Evolutionary conservation across 192 early-diverging fungal species (phyloP), one percentile per base, ranked within the genome.

Genomic region (Anaeromyces robustus): DNA sequence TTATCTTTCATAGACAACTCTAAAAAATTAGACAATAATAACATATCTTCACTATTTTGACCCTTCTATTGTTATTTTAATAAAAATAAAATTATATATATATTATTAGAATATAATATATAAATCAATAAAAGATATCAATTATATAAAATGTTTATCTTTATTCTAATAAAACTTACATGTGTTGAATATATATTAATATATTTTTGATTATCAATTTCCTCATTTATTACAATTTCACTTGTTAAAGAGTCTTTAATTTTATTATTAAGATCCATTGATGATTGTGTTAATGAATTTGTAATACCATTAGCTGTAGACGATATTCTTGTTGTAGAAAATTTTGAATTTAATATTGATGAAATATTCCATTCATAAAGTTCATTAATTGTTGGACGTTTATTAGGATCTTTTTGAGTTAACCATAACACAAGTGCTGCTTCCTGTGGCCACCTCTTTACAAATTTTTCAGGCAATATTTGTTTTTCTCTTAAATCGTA

Each of bases 391-490:
- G 86, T 89, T 1, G 94, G 95, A 4, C 96, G 87, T 78, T 88
- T 79, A 11, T 82, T 81, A 0, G 95, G 93, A 80, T 96, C 90
- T 14, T 89, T 86, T 12, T 92, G 87, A 92, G 95, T 94, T 82
- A 98, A 85, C 88, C 93, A 94, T 30, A 95, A 85, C 28, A 98
- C 91, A 39, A 97, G 84, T 5, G 95, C 93, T 0, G 95, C 92
- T 83, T 95, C 94, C 82, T 93, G 92, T 0, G 94, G 94, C 81
- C 84, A 93, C 14, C 83, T 80, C 80, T 85, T 85, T 11, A 93
- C 86, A 87, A 95, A 94, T 18, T 86, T 87, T 12, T 92, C 84
- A 0, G 93, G 92, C 26, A 95, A 80, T n/a, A 91, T 87, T 1
- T 89, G 91, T n/a, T 68, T 68, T 14, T 80, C 77, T 77, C 94